Evolutionary conservation across 176 grass and related monocot species (phyloP).

Genomic region (Bonia amplexicaulis): DNA sequence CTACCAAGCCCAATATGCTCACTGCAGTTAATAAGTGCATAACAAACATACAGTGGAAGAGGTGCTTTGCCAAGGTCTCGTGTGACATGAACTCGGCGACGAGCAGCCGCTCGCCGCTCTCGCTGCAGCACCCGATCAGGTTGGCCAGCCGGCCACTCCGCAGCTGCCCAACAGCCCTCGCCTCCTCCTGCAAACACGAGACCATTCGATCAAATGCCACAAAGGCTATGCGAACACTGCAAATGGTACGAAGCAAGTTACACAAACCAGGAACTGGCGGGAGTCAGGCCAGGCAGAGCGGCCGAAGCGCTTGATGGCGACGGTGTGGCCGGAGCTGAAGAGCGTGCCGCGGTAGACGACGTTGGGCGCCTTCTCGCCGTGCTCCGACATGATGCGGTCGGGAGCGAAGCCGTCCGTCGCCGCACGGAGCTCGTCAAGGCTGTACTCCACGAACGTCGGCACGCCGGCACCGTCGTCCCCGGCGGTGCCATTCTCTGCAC

Average conservation of each 20-base stretch:
- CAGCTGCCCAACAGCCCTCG: constrained; percentile 67
- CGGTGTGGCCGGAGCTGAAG: constrained; percentile 53
- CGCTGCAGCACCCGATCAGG: constrained; percentile 73
- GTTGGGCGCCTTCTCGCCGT: constrained; percentile 87
- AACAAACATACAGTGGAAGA: constrained; percentile 82
- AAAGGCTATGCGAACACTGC: neutral
- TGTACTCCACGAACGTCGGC: constrained; percentile 61
- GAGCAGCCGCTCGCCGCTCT: constrained; percentile 70
- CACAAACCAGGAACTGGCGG: constrained; percentile 66
- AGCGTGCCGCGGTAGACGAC: constrained; percentile 76
- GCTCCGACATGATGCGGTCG: constrained; percentile 81
- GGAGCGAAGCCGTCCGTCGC: constrained; percentile 78
- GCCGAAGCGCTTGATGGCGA: constrained; percentile 66
- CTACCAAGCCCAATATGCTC: neutral
- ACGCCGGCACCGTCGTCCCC: constrained; percentile 36
- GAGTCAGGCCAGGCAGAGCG: constrained; percentile 74
- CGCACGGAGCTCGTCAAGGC: constrained; percentile 61
- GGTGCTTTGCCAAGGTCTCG: constrained; percentile 81
- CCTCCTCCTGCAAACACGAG: constrained; percentile 57
- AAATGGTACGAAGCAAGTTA: neutral
- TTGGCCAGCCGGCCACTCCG: constrained; percentile 63
- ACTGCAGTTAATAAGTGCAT: neutral
- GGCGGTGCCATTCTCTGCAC: constrained; percentile 36
- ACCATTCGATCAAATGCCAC: neutral
- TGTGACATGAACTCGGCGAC: constrained; percentile 84